These are phyloP conservation scores for Cucurbita ficifolia DNA, from an alignment of 306 rosid genomes.

Conservation along the genomic window DNA sequence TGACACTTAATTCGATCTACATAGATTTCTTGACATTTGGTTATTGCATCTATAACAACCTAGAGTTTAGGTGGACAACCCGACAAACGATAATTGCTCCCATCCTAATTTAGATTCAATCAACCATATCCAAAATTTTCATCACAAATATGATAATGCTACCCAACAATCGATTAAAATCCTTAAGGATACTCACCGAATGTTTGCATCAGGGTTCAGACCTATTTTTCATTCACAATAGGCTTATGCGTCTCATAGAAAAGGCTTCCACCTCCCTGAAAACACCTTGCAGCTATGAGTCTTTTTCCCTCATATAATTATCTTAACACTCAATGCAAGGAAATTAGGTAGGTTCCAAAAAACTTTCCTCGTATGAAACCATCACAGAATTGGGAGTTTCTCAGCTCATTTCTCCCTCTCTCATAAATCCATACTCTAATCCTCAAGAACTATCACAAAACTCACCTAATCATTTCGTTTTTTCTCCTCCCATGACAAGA, in stretches of 20 bases:
- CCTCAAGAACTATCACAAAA: background rate
- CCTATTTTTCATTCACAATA: background rate
- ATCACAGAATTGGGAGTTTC: background rate
- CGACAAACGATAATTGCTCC: background rate
- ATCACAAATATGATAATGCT: background rate
- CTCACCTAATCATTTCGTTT: background rate
- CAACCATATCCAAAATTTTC: background rate
- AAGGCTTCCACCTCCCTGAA: background rate
- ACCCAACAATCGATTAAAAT: background rate
- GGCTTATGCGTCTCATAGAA: background rate
- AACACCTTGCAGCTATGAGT: background rate
- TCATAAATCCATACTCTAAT: background rate
- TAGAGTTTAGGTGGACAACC: too few species aligned
- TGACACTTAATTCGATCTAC: too few species aligned
- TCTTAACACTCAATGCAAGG: background rate
- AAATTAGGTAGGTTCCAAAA: background rate
- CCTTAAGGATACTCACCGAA: background rate
- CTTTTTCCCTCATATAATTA: background rate
- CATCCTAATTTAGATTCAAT: background rate
- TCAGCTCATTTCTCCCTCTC: background rate
- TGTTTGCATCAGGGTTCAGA: background rate
- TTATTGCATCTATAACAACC: too few species aligned
- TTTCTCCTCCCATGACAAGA: background rate
- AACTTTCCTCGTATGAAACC: background rate
- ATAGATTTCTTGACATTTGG: too few species aligned